Evolutionary conservation across 2,329 filamentous ascomycete genomes (phyloP), one percentile per base, ranked within the genome.

Genomic region (Amesomyces nigricolor): DNA sequence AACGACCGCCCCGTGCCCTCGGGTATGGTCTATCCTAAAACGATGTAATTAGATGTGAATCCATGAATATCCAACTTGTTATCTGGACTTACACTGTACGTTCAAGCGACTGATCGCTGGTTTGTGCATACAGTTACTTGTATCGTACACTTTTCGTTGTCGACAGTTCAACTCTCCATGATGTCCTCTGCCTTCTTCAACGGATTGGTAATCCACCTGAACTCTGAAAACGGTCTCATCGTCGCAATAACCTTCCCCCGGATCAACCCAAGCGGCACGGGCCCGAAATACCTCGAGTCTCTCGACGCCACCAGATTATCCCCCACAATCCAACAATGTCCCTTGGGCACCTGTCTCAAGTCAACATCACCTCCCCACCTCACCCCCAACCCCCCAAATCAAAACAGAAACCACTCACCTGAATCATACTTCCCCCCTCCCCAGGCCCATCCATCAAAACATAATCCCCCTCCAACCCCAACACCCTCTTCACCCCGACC

Each of bases 241-340:
- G 73, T 82, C 60, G 79, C 86, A 39, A 92, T 72, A 2, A 94
- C 85, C 69, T 95, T 97, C 46, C 91, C 91, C 64, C 80, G 85
- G 44, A 99, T 81, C 60, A 99, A 74, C 1, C 83, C 92, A 66
- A 99, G 74, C 0, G 94, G 94, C 29, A 99, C 69, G 0, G 94
- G 90, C 0, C 94, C 94, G 73, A 87, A 96, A 40, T 85, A 77
- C 59, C 94, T 83, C 43, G 91, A 96, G 74, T 99, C 94, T 61
- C 89, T 77, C 22, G 91, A 96, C 65, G 82, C 87, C 3, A 83
- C 78, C 58, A 96, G 67, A 70, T 97, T 97, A 71, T 99, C 94
- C 2, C 94, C 94, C 2, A 85, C 82, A 6, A 96, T 75, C 83
- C 90, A 97, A 65, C 91, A 95, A 75, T 99, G 94, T 1, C 94